A percentile compares a stretch with the other conserved stretches of the same genome.
These are phyloP conservation scores for Malus hybrid DNA, from an alignment of 331 rosid genomes.

Conservation along the genomic window DNA sequence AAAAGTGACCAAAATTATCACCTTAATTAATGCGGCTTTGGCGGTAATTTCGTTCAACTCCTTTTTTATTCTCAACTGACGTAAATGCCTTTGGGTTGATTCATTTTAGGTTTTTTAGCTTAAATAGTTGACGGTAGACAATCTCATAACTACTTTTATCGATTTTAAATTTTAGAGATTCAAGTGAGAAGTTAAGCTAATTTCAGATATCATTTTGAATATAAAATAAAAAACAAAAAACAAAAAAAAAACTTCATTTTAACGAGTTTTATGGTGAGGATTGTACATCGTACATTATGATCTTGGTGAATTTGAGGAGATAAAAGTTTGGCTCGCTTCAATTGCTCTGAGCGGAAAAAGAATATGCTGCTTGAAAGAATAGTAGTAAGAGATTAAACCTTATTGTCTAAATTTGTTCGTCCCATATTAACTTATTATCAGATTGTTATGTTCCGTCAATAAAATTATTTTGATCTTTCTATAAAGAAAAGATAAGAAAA, in stretches of 20 bases:
- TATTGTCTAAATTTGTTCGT: no score
- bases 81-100: neutral
- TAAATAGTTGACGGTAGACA: no score
- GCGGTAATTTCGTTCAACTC: constrained; percentile 10
- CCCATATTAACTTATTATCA: no score
- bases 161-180: fast-evolving
- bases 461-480: no score
- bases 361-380: neutral
- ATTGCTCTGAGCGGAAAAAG: neutral
- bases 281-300: neutral
- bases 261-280: neutral
- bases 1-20: constrained; percentile 26
- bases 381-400: neutral
- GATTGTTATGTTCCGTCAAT: neutral
- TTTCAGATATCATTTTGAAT: no score
- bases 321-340: neutral
- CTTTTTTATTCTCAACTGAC: neutral
- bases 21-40: constrained; percentile 20
- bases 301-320: neutral
- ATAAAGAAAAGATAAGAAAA: no score
- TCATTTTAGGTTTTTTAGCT: no score
- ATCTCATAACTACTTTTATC: fast-evolving
- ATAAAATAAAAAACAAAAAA: no score
- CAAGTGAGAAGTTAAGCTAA: no score
- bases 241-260: neutral